phyloP scores from a whole-genome alignment of 2,329 filamentous ascomycete species.

The Exophiala bonariae region DNA sequence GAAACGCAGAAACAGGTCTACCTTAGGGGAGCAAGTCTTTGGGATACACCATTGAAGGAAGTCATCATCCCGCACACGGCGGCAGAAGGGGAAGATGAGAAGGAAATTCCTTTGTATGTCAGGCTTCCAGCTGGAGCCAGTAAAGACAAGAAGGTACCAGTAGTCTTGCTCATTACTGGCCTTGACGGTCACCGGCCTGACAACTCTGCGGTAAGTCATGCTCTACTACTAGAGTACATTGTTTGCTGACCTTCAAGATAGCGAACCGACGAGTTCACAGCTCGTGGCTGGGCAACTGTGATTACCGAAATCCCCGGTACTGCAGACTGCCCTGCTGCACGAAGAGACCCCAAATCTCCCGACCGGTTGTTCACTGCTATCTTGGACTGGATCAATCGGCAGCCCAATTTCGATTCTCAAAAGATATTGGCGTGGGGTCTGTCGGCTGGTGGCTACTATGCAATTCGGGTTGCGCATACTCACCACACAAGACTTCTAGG shows the following conservation, averaged over 20 bases:
- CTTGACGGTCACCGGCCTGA: constrained; percentile 65
- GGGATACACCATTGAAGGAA: constrained; percentile 46
- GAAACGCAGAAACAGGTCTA: constrained; percentile 64
- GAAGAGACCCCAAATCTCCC: constrained; percentile 56
- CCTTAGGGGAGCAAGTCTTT: constrained; percentile 55
- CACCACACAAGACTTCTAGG: constrained; percentile 57
- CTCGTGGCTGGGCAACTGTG: constrained; percentile 63
- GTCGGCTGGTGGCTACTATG: constrained; percentile 68
- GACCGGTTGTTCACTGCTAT: constrained; percentile 65
- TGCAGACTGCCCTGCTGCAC: constrained; percentile 66
- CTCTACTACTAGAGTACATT: too few species aligned
- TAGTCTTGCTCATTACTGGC: constrained; percentile 60
- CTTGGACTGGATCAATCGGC: constrained; percentile 58
- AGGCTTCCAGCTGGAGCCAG: constrained; percentile 35
- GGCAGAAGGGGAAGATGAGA: constrained; percentile 35
- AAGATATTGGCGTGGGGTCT: constrained; percentile 65
- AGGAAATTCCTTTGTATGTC: constrained; percentile 40
- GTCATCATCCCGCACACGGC: constrained; percentile 40
- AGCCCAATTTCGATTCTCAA: constrained; percentile 56
- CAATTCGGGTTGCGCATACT: constrained; percentile 67
- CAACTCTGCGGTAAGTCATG: constrained; percentile 48
- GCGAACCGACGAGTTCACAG: constrained; percentile 61
- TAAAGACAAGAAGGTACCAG: constrained; percentile 39
- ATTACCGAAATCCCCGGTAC: constrained; percentile 67
- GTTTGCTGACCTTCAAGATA: constrained; percentile 29